phyloP scores from a whole-genome alignment of 441 rosid genomes.

The Gossypium schwendimanii region DNA sequence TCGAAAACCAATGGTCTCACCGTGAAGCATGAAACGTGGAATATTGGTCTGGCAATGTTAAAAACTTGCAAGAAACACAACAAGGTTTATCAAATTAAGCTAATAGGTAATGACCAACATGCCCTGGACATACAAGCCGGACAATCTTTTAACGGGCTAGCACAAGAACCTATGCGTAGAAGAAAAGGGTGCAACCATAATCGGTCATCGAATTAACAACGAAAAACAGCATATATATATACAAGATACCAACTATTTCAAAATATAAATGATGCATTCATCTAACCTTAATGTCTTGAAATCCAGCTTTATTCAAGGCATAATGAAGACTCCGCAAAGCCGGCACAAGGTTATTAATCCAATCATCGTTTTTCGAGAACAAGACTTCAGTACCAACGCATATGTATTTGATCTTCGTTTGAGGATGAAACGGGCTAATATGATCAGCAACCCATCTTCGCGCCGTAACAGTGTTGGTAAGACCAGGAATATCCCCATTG shows the following conservation, averaged over 20 bases:
- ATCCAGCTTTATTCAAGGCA: conserved; percentile 48
- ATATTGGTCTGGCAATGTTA: too few relatives aligned
- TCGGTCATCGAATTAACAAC: neutral
- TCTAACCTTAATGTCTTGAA: conserved; percentile 44
- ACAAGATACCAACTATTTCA: neutral
- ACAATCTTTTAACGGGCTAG: neutral
- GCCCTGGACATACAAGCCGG: too few relatives aligned
- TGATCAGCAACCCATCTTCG: conserved; percentile 41
- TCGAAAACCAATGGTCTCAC: neutral
- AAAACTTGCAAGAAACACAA: neutral
- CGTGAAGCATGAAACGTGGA: too few relatives aligned
- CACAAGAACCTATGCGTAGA: too few relatives aligned
- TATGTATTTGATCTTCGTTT: conserved; percentile 41
- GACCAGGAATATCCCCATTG: conserved; percentile 47
- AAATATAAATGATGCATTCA: conserved; percentile 3
- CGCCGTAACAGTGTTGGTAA: conserved; percentile 29
- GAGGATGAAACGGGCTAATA: conserved; percentile 45
- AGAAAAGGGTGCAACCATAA: neutral
- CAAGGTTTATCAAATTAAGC: neutral
- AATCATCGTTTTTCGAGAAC: conserved; percentile 26
- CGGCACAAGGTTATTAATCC: conserved; percentile 39
- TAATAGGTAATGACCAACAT: too few relatives aligned
- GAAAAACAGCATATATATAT: neutral
- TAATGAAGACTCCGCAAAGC: conserved; percentile 47
- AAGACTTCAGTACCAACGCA: conserved; percentile 48